phyloP scores from a whole-genome alignment of 257 asterid genomes.

The Nicotiana undulata region DNA sequence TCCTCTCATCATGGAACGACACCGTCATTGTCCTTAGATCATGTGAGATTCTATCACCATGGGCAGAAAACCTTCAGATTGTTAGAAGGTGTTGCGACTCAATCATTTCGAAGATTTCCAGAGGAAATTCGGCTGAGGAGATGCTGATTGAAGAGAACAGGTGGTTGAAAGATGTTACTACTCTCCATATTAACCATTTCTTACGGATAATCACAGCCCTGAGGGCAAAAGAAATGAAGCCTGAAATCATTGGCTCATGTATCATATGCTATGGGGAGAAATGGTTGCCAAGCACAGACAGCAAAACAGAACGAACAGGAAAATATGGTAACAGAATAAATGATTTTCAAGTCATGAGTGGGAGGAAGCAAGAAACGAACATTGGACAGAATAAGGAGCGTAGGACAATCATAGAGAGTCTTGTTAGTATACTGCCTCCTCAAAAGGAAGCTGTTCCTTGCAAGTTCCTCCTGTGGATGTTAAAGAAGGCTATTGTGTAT shows the following conservation, averaged over 20 bases:
- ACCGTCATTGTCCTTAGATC: conserved; percentile 45
- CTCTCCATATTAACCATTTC: conserved; percentile 63
- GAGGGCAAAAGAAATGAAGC: conserved; percentile 44
- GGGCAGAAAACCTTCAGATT: conserved; percentile 69
- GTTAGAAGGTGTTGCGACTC: conserved; percentile 69
- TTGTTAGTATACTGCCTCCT: conserved; percentile 62
- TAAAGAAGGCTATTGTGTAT: conserved; percentile 51
- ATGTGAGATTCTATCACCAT: conserved; percentile 30
- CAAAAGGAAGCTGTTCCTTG: conserved; percentile 65
- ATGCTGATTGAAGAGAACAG: conserved; percentile 28
- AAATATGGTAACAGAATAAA: conserved; percentile 17
- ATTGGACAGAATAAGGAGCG: conserved; percentile 40
- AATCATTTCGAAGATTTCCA: conserved; percentile 53
- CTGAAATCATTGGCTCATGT: conserved; percentile 58
- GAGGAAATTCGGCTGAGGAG: conserved; percentile 31
- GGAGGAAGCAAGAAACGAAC: conserved; percentile 31
- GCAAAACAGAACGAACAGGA: conserved; percentile 18
- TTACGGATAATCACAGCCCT: conserved; percentile 50
- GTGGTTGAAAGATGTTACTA: conserved; percentile 65
- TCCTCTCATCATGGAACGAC: conserved; percentile 81
- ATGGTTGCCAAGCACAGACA: conserved; percentile 47
- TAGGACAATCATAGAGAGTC: conserved; percentile 54
- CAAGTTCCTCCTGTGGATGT: conserved; percentile 55
- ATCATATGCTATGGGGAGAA: conserved; percentile 46
- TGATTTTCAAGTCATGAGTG: conserved; percentile 43